These are phyloP conservation scores for Neoboletus brunneissimus DNA, from an alignment of 768 basidiomycete genomes.

Conservation along the genomic window DNA sequence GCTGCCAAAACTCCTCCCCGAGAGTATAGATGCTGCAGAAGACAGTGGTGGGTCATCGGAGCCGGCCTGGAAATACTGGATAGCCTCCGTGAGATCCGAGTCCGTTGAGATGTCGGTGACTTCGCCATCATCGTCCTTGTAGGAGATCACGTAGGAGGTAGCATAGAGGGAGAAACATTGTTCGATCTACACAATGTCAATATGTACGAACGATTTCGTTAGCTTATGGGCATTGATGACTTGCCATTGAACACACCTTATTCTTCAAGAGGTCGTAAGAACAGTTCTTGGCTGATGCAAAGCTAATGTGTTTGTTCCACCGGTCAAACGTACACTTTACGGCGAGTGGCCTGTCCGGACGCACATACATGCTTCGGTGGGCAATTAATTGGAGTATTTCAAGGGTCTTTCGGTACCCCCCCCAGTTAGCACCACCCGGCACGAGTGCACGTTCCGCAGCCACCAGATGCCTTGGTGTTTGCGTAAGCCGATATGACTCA, in stretches of 20 bases:
- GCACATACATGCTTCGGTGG: slow-evolving; percentile 33
- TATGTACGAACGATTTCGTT: neutral
- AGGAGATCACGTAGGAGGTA: slow-evolving; percentile 69
- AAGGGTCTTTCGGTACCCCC: neutral
- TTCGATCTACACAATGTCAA: slow-evolving; percentile 57
- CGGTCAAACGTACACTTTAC: slow-evolving; percentile 83
- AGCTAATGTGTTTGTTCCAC: slow-evolving; percentile 72
- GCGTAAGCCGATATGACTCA: slow-evolving; percentile 9
- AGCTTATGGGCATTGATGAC: neutral
- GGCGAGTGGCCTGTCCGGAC: slow-evolving; percentile 74
- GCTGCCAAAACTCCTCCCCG: slow-evolving; percentile 57
- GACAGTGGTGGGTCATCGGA: slow-evolving; percentile 68
- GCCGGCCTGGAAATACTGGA: slow-evolving; percentile 80
- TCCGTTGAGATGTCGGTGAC: slow-evolving; percentile 66
- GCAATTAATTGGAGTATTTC: slow-evolving; percentile 2
- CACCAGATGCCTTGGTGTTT: neutral
- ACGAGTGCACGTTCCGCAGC: slow-evolving; percentile 28
- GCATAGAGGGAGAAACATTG: slow-evolving; percentile 77
- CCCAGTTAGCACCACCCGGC: neutral
- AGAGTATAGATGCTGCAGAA: slow-evolving; percentile 71
- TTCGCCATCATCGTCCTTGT: slow-evolving; percentile 89
- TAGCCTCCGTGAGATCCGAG: slow-evolving; percentile 78
- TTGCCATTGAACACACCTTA: slow-evolving; percentile 51
- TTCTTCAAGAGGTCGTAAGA: slow-evolving; percentile 68
- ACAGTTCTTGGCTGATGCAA: slow-evolving; percentile 76